Conservation (phyloP, 768 basidiomycete species). For the Saitozyma podzolica region DNA sequence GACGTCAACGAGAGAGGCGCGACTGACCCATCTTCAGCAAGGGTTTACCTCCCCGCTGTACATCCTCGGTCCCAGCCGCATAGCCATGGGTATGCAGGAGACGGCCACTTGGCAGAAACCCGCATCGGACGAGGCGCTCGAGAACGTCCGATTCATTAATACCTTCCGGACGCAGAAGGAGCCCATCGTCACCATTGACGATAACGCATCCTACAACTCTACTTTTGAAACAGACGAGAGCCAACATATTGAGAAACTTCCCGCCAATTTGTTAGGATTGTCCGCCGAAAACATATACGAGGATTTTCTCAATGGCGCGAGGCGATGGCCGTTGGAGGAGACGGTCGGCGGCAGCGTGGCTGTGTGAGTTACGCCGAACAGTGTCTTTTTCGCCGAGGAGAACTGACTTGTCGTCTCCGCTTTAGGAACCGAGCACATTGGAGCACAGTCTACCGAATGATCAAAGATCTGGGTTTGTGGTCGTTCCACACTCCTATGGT, state of each 20-base stretch:
- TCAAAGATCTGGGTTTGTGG: constrained; percentile 56
- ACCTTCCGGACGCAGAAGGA: constrained; percentile 3
- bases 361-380: background rate
- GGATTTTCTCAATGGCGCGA: constrained; percentile 2
- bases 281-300: background rate
- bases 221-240: background rate
- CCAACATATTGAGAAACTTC: background rate
- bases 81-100: constrained; percentile 61
- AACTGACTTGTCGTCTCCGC: background rate
- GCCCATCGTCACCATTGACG: no score
- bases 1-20: background rate
- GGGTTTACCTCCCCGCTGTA: constrained; percentile 56
- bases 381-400: background rate
- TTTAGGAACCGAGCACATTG: background rate
- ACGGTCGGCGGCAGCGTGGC: constrained; percentile 6
- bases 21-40: constrained; percentile 15
- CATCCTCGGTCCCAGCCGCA: constrained; percentile 57
- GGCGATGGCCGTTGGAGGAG: constrained; percentile 14
- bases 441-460: background rate
- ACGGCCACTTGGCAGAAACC: constrained; percentile 69
- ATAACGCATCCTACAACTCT: no score
- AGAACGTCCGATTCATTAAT: constrained; percentile 32
- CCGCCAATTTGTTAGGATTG: background rate
- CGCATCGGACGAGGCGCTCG: constrained; percentile 53
- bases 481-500: constrained; percentile 71